Percentiles rank a stretch among this genome's conserved stretches.
phyloP scores from a whole-genome alignment of 2,329 filamentous ascomycete species.

The Penicillium sp. region DNA sequence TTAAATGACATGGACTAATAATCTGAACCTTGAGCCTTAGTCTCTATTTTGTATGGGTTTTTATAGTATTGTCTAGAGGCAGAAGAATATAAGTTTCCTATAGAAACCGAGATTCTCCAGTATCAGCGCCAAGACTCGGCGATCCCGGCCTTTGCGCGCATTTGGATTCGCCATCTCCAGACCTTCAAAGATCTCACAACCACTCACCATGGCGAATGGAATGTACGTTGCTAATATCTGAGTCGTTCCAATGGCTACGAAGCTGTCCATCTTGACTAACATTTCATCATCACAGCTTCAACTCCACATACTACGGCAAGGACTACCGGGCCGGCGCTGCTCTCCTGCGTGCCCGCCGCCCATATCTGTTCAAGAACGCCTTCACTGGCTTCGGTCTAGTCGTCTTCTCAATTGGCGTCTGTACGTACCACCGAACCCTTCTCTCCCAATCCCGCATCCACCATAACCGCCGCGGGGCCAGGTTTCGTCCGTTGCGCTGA shows the following conservation, averaged over 20 bases:
- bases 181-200: not conserved
- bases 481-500: not conserved
- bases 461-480: too few species aligned
- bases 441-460: not conserved
- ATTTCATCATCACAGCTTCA: conserved; percentile 49
- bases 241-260: not conserved
- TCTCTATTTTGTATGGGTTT: too few species aligned
- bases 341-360: conserved; percentile 85
- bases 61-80: not conserved
- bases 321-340: conserved; percentile 82
- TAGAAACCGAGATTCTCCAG: not conserved
- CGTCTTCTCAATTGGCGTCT: conserved; percentile 77
- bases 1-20: not conserved
- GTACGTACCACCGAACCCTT: conserved; percentile 59
- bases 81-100: not conserved
- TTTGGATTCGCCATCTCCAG: conserved; percentile 8
- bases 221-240: conserved; percentile 15
- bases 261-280: not conserved
- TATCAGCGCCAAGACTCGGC: conserved; percentile 21
- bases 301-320: conserved; percentile 89
- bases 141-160: conserved; percentile 9
- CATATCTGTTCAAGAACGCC: conserved; percentile 88
- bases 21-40: too few species aligned
- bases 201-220: conserved; percentile 23
- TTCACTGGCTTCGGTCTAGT: conserved; percentile 75